Base-by-base conservation (phyloP, 768 basidiomycete species). In the Jaapia argillacea region DNA sequence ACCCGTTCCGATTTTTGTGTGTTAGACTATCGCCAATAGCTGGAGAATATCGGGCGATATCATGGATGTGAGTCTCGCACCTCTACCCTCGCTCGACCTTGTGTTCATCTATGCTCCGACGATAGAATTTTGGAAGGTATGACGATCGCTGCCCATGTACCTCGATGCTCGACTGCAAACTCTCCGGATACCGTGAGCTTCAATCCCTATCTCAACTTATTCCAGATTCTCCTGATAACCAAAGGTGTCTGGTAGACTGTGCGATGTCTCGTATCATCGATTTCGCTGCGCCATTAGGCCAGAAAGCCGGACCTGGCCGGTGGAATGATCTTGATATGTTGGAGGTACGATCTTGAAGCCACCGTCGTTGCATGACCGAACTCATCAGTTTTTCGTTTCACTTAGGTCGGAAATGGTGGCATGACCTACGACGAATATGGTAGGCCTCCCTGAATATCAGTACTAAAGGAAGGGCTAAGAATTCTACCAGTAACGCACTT, bases 261-360 rank as follows among this genome's bases (percentile, higher is more conserved):
- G 53, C 60, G 1, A 54, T 60, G 54, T 44, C 55, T 12, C 55
- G 62, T 14, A 66, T 66, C 40, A 58, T 66, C 42, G 63, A 66
- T 47, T 64, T 59, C 25, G 59, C 62, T 4, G 62, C 64, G 1
- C 63, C 64, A 4, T 43, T 66, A 2, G 56, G 56, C 3, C 61
- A 63, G 46, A 63, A 64, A 44, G 61, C 61, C 2, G 61, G 59
- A 16, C 51, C 48, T 4, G 64, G 64, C 2, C 50, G 49, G 13
- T 66, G 61, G 59, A 65, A 64, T 45, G 64, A 66, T 49, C 52
- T 66, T 25, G 64, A 66, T 48, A 66, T 66, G 63, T 58, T 64
- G 20, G 63, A 64, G 40, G 42, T 51, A n/a, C n/a, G 14, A 45
- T 48, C 14, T 50, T 21, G 10, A 7, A 7, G n/a, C 22, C 18